Percentiles rank a stretch among this genome's conserved stretches.
These are phyloP conservation scores for Ramaria sp. DNA, from an alignment of 768 basidiomycete genomes.

Conservation along the genomic window DNA sequence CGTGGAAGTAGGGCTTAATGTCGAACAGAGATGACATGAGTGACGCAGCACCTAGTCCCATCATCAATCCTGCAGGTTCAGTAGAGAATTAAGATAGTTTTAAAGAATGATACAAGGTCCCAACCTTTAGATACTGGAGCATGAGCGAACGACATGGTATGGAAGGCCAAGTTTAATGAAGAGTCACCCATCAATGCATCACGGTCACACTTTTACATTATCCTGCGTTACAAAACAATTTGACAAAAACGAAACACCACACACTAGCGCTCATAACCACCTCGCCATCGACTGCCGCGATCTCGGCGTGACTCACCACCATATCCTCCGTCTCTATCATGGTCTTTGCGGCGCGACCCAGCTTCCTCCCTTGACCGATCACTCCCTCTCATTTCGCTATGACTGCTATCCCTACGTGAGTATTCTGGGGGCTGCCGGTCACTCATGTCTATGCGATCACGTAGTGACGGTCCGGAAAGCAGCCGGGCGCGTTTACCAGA, in stretches of 20 bases:
- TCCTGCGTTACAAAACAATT: neutral
- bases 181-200: neutral
- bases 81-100: neutral
- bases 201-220: neutral
- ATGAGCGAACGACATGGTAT: conserved; percentile 25
- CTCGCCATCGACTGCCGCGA: conserved; percentile 4
- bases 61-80: conserved; percentile 54
- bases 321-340: conserved; percentile 7
- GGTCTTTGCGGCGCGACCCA: conserved; percentile 14
- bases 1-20: conserved; percentile 78
- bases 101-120: neutral
- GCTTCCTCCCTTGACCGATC: conserved; percentile 4
- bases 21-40: conserved; percentile 70
- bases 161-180: neutral
- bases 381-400: neutral
- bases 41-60: conserved; percentile 59
- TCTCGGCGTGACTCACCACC: neutral
- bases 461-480: neutral
- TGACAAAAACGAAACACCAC: neutral
- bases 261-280: conserved; percentile 5
- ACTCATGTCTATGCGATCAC: conserved; percentile 9
- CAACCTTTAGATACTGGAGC: conserved; percentile 76
- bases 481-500: neutral
- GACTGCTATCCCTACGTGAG: conserved; percentile 3
- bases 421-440: conserved; percentile 12